Evolutionary conservation across 75 land plant genomes (phyloP).

Genomic region (Adiantum capillusveneris): DNA sequence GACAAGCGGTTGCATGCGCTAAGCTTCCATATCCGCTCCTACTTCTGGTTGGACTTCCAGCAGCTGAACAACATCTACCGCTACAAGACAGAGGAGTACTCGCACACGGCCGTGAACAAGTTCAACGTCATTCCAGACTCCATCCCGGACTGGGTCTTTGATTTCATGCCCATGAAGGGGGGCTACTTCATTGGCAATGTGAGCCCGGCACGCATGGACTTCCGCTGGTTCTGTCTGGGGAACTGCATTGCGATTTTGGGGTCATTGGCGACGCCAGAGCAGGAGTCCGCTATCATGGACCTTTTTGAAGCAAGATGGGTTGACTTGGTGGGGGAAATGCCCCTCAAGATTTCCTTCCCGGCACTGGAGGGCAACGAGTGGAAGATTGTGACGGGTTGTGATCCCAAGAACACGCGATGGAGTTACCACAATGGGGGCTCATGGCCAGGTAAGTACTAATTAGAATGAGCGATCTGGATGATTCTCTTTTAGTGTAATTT

Average conservation of each 20-base stretch:
- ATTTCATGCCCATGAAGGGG: conserved; percentile 64
- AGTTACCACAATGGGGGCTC: conserved; percentile 73
- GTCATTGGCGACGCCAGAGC: conserved; percentile 58
- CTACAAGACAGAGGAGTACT: conserved; percentile 63
- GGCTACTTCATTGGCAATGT: conserved; percentile 86
- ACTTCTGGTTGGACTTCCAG: conserved; percentile 57
- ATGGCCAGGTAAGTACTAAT: conserved; percentile 70
- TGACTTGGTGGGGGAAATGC: conserved; percentile 62
- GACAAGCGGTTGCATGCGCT: conserved; percentile 53
- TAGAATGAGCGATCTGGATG: no score
- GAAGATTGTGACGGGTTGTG: conserved; percentile 54
- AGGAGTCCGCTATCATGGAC: conserved; percentile 56
- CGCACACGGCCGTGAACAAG: conserved; percentile 67
- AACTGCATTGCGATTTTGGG: conserved; percentile 66
- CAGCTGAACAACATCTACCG: conserved; percentile 68
- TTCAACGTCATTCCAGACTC: conserved; percentile 77
- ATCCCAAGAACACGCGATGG: conserved; percentile 64
- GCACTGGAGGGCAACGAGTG: conserved; percentile 58
- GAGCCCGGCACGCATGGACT: conserved; percentile 84
- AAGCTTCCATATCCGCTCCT: conserved; percentile 44
- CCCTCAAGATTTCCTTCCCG: conserved; percentile 48
- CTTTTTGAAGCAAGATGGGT: conserved; percentile 55
- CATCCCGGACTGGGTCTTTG: conserved; percentile 72
- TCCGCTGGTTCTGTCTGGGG: conserved; percentile 72
- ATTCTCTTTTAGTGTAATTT: no score